Evolutionary conservation across 2,329 filamentous ascomycete species (phyloP), one percentile per base, ranked within the genome.

Genomic region (Sporothrix protearum): DNA sequence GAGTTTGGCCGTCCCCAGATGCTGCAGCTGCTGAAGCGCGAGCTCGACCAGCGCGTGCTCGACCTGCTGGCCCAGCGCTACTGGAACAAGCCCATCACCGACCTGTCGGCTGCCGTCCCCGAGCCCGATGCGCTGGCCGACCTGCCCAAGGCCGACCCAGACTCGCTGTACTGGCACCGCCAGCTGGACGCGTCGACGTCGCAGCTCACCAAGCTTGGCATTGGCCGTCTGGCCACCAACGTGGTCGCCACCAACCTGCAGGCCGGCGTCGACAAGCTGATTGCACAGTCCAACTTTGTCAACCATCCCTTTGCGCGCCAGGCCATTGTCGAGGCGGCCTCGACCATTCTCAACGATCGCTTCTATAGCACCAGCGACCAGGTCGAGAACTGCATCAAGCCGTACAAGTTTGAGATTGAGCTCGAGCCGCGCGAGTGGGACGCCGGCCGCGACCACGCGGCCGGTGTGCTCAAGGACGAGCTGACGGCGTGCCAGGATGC

Each of bases 321-420:
- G 80, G 92, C 93, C n/a, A 98, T 99, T 75, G 92, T 89, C 64
- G 94, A 97, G 76, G 94, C 96, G 0, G 93, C 94, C 1, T 92
- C 93, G 0, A 91, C 89, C 33, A 98, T 99, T 69, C 83, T 99
- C 14, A 96, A 96, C 75, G 96, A 99, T 77, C 87, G 95, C 16
- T 97, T 97, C 75, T 98, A 97, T 82, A 96, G 95, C 81, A 99
- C 96, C 0, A 96, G 92, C 74, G 96, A 99, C 77, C 96, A 98
- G 81, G 92, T 99, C 0, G 96, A 99, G 80, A 98, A 98, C 79
- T 99, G 95, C 79, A 96, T 99, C 81, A 99, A 99, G 81, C 96
- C 96, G 0, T 99, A 95, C 84, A 99, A 99, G 79, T 98, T 95
- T 76, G 94, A 97, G 74, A 97, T 99, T 72, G 96, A 99, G 76